Base-by-base conservation (phyloP, 306 rosid species). In the Quillaja saponaria region DNA sequence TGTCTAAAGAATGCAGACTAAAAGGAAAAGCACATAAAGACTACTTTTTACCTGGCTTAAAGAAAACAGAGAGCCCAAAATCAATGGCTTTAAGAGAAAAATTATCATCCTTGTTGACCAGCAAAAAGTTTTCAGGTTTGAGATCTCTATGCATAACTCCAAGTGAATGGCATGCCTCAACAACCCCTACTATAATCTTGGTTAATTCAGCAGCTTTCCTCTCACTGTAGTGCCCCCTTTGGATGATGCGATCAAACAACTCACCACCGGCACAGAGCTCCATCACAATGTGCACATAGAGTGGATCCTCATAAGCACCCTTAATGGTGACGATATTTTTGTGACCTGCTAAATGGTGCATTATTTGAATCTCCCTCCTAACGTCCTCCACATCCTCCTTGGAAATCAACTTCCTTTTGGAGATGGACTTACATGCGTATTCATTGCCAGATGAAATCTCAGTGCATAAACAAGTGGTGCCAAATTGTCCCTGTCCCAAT, bases 141-240 rank as follows among this genome's bases (percentile, higher is more conserved):
- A 90, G 87, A 79, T 90, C 97, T 77, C 97, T 81, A 19, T 90
- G 97, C 92, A 90, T 90, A 71, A 90, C 97, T 8, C 97, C 97
- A 11, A 90, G 97, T 12, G 97, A 90, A 74, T 90, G 97, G 52
- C 97, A 90, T 8, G 97, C 85, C 80, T 90, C 95, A 34, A 90
- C 97, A 77, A 90, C 97, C 25, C 97, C 95, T 6, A 90, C 95
- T 68, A 90, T 84, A 53, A 84, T 90, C 76, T 57, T 87, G 63
- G 95, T 90, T 86, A 90, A 72, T 48, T 90, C 92, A 18, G 97
- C 97, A 25, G 97, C 97, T 84, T 69, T 90, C 41, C 95, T 82
- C 78, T 90, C 97, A 9, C 81, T 87, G 74, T 90, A 90, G 68
- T 90, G 97, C 15, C 97, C 97, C 72, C 97, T 73, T 65, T 87